phyloP scores from a whole-genome alignment of 352 stramenopile genomes.

The Phytophthora foliorum region DNA sequence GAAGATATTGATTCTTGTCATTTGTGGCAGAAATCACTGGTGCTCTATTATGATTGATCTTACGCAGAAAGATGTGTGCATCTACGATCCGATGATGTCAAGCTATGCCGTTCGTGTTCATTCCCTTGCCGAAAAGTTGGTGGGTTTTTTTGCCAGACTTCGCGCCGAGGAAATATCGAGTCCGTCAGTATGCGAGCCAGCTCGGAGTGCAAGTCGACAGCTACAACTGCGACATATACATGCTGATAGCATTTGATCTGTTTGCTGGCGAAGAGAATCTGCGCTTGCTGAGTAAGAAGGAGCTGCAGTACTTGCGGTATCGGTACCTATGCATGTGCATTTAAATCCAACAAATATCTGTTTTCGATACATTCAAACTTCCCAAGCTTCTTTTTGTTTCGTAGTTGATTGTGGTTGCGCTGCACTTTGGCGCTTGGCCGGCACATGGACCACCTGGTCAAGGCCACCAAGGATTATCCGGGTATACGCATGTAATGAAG shows the following conservation, averaged over 20 bases:
- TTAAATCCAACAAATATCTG: neutral
- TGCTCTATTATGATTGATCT: conserved; percentile 2
- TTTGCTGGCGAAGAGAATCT: neutral
- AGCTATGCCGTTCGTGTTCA: neutral
- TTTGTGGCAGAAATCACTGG: neutral
- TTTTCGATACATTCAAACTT: no score
- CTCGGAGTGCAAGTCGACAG: conserved; percentile 1
- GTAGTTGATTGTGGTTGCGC: no score
- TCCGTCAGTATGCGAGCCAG: neutral
- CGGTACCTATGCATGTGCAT: conserved; percentile 6
- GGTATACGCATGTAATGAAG: neutral
- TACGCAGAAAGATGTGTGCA: neutral
- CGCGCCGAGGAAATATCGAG: neutral
- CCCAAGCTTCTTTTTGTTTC: no score
- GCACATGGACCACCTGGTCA: no score
- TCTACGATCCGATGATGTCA: neutral
- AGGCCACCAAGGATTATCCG: neutral
- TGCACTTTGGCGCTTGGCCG: no score
- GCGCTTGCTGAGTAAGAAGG: neutral
- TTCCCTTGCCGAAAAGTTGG: neutral
- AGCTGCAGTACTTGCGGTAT: neutral
- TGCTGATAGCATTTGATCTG: neutral
- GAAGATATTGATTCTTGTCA: neutral
- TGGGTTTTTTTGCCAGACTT: neutral
- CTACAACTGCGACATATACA: conserved; percentile 4